Evolutionary conservation across 2,329 filamentous ascomycete genomes (phyloP), one percentile per base, ranked within the genome.

Genomic region (Aspergillus puulaauensis): DNA sequence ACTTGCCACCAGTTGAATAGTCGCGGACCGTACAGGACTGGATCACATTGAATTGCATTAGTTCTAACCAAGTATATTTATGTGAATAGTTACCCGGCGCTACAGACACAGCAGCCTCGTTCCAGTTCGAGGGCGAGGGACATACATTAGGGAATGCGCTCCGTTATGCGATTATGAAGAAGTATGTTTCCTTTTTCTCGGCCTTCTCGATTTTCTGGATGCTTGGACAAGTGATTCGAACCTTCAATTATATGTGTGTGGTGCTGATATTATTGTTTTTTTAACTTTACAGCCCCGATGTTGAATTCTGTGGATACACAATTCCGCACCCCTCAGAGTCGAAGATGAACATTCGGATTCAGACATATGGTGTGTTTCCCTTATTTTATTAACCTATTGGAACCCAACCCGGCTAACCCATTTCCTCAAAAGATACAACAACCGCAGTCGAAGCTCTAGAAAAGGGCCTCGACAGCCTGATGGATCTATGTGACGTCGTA

Each of bases 261-360:
- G 27, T n/a, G 35, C 12, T 37, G 35, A 14, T 37, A 37, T 6
- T n/a, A 37, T 4, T 21, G 35, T 15, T 37, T 37, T 14, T 58
- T 55, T 47, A 43, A 24, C 23, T 31, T 11, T 53, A 53, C 64
- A 98, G 93, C 75, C 93, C 95, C 31, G 87, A 95, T 63, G 95
- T 99, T 59, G 95, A 99, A 75, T 97, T 99, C 78, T 98, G 95
- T 77, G 95, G 93, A 60, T 99, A 99, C 76, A 91, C 93, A 7
- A 98, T 99, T 61, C 95, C 95, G 31, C 95, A 99, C 77, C 95
- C 95, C 51, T 96, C 93, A 40, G 95, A 99, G 77, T 81, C 88
- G 41, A 95, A 96, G 78, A 96, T 99, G 93, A 96, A 98, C 71
- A 81, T 99, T 61, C 86, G 95, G 69, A 98, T 99, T 62, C 95